Base-by-base conservation (phyloP, 495 filamentous ascomycete species). In the Daldinia grandis region DNA sequence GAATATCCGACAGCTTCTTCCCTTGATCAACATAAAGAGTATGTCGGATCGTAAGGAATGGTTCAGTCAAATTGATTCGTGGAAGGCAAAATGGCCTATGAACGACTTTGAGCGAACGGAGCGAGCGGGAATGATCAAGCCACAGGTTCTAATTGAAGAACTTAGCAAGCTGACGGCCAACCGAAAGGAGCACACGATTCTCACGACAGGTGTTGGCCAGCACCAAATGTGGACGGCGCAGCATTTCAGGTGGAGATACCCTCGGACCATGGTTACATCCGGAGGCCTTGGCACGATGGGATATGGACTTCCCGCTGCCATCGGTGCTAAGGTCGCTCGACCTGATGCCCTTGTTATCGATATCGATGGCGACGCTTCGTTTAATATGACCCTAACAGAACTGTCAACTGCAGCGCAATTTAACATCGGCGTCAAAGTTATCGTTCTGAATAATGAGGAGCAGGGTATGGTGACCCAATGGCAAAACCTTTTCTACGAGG, bases 191-290 rank as follows among this genome's bases (percentile, higher is more conserved):
- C 82, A 88, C 59, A 95, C 92, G 12, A 87, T 95, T 75, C 95
- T 98, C 75, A 80, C 93, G 5, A 98, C 94, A 1, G 94, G 94
- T 72, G 94, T 97, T 33, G 94, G 95, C 35, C 94, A 97, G 77
- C 94, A 98, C 78, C 95, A 97, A 81, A 98, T 98, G 95, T 97
- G 95, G 95, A 83, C 91, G 7, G 94, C 93, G 8, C 93, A 98
- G 81, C 93, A 97, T 80, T 98, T 91, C 84, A 89, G 93, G 59
- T 98, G 94, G 94, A 85, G 91, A 38, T 79, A 93, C 69, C 93
- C 93, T 24, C 88, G 94, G 40, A 91, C 92, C 58, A 91, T 97
- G 89, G 89, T 97, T 78, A 95, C 94, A 14, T 97, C 93, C 10
- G 94, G 94, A 74, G 93, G 94, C 67, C 86, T 97, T 12, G 95